Conservation (phyloP, 2,329 filamentous ascomycete genomes). For the Clathrospora elynae region DNA sequence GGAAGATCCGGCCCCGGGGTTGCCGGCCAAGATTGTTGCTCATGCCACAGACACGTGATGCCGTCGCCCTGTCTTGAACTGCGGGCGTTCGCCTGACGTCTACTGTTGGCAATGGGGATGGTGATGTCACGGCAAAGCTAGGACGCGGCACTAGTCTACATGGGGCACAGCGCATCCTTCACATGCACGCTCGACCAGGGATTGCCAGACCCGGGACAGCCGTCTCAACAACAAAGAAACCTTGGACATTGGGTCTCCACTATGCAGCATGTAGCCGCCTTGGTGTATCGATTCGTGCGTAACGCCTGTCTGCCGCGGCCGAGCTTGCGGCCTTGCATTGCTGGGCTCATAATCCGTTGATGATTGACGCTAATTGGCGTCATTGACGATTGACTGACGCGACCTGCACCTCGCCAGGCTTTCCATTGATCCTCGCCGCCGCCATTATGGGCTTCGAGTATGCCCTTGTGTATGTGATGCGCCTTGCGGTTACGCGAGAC, state of each 20-base stretch:
- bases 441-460: conserved; percentile 64
- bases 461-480: conserved; percentile 62
- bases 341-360: too few species aligned
- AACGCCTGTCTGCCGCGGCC: conserved; percentile 20
- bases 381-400: conserved; percentile 13
- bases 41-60: too few species aligned
- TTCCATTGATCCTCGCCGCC: conserved; percentile 8
- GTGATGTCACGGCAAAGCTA: conserved; percentile 39
- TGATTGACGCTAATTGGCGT: conserved; percentile 24
- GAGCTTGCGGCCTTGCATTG: conserved; percentile 28
- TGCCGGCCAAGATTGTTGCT: too few species aligned
- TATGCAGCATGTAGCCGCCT: conserved; percentile 17
- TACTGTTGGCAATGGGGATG: conserved; percentile 21
- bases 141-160: conserved; percentile 18
- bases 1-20: too few species aligned
- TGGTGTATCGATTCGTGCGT: conserved; percentile 13
- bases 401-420: conserved; percentile 14
- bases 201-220: too few species aligned
- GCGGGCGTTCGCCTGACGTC: not conserved
- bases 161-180: conserved; percentile 15
- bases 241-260: not conserved
- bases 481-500: conserved; percentile 5
- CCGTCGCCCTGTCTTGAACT: not conserved
- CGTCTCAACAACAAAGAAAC: conserved; percentile 4
- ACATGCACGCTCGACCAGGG: not conserved